Conservation (phyloP, 2,329 filamentous ascomycete genomes). For the Fusarium avenaceum region DNA sequence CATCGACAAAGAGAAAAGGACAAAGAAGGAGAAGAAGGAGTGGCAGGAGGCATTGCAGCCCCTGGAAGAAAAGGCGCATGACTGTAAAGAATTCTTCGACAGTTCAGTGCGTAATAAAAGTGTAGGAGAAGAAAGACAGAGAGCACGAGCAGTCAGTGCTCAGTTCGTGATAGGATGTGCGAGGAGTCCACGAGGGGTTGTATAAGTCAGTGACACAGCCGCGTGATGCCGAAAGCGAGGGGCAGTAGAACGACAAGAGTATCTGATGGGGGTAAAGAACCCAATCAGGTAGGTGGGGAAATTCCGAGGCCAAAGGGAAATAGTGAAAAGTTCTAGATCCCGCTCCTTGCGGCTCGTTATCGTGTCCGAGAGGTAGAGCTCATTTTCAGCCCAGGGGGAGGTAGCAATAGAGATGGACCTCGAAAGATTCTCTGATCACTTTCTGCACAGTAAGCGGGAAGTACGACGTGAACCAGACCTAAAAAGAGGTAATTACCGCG, state of each 20-base stretch:
- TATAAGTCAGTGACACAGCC: slow-evolving; percentile 12
- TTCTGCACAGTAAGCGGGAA: not conserved
- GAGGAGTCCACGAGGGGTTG: slow-evolving; percentile 12
- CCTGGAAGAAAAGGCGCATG: not conserved
- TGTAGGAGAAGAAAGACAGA: slow-evolving; percentile 6
- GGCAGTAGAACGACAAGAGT: not conserved
- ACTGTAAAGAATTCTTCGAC: not conserved
- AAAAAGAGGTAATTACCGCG: not conserved
- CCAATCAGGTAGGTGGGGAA: not conserved
- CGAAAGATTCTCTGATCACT: not conserved
- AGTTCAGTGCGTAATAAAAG: no score
- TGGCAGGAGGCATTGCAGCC: slow-evolving; percentile 5
- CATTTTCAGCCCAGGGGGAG: not conserved
- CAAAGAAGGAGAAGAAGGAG: slow-evolving; percentile 4
- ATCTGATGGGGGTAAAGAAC: no score
- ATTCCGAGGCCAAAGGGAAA: not conserved
- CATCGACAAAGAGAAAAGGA: slow-evolving; percentile 6
- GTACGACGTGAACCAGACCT: not conserved
- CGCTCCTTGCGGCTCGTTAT: not conserved
- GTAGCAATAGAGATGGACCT: not conserved
- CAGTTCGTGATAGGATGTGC: slow-evolving; percentile 2
- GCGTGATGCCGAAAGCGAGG: slow-evolving; percentile 2
- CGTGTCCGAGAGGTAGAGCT: no score
- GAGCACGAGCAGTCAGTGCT: slow-evolving; percentile 12
- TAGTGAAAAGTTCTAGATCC: not conserved